These are phyloP conservation scores for Hibiscus syriacus DNA, from an alignment of 345 rosid genomes.

Conservation along the genomic window DNA sequence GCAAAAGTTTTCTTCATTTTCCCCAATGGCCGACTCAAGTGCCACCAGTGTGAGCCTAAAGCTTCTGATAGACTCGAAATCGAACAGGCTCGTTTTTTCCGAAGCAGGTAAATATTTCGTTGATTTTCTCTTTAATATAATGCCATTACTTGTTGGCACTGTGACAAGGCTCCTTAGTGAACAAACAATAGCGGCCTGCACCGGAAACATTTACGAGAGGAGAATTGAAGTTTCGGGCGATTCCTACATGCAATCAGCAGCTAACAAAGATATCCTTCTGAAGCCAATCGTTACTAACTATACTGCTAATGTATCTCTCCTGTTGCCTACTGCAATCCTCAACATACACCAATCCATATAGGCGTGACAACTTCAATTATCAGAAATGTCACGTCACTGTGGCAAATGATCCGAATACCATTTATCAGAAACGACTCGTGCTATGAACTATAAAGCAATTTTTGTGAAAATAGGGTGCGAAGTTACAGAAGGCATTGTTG, in stretches of 20 bases:
- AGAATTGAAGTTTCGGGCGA: background rate
- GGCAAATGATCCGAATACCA: background rate
- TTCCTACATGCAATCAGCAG: background rate
- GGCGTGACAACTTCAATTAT: no score
- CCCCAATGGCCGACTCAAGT: background rate
- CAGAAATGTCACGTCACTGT: no score
- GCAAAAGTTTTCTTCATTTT: no score
- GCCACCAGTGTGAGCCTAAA: background rate
- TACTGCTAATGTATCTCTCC: background rate
- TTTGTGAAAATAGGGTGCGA: no score
- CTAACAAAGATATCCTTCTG: background rate
- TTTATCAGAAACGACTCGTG: background rate
- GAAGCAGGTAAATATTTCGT: background rate
- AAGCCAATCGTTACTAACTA: background rate
- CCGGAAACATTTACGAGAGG: no score
- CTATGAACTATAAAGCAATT: background rate
- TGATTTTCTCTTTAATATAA: constrained; percentile 25
- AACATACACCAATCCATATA: background rate
- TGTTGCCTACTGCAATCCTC: background rate
- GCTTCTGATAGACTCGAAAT: background rate
- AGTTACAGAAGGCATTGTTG: no score
- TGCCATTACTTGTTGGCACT: constrained; percentile 11
- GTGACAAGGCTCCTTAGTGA: no score
- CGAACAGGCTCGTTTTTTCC: background rate
- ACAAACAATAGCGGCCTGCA: no score